Conservation (phyloP, 495 filamentous ascomycete genomes). For the Aspergillus kassunensis region DNA sequence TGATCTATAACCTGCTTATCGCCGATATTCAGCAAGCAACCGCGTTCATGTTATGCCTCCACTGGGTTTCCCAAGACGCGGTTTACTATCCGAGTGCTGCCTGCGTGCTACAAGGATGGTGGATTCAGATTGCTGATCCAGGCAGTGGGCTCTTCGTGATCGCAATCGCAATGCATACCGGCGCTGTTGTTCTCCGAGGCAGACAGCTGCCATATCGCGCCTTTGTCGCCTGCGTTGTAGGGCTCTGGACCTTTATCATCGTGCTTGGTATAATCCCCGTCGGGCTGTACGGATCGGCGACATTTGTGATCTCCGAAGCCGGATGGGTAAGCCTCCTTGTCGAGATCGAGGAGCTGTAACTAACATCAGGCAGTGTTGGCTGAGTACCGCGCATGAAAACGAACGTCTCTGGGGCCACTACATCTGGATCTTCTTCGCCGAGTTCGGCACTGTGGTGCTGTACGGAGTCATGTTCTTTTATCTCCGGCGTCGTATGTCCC, state of each 20-base stretch:
- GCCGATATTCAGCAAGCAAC: conserved; percentile 68
- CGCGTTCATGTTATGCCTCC: conserved; percentile 61
- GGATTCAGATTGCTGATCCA: conserved; percentile 64
- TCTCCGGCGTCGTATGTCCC: conserved; percentile 44
- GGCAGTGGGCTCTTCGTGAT: conserved; percentile 65
- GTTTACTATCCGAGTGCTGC: conserved; percentile 54
- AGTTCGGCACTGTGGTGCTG: conserved; percentile 58
- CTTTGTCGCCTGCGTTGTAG: conserved; percentile 46
- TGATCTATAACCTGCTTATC: conserved; percentile 69
- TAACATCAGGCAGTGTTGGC: conserved; percentile 64
- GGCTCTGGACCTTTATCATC: conserved; percentile 57
- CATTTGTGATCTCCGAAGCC: conserved; percentile 51
- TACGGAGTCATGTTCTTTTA: conserved; percentile 62
- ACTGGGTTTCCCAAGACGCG: conserved; percentile 49
- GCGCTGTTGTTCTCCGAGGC: conserved; percentile 54
- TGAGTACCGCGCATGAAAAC: conserved; percentile 52
- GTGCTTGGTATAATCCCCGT: conserved; percentile 52
- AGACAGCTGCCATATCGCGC: conserved; percentile 49
- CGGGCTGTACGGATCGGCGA: conserved; percentile 45
- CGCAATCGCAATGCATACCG: conserved; percentile 64
- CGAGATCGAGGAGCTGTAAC: no score
- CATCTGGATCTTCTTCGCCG: conserved; percentile 68
- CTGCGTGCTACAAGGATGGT: conserved; percentile 69
- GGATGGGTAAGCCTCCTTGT: conserved; percentile 39
- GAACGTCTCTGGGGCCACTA: conserved; percentile 71